Evolutionary conservation across 305 asterid genomes (phyloP).

Genomic region (Stenogyne calaminthoides): DNA sequence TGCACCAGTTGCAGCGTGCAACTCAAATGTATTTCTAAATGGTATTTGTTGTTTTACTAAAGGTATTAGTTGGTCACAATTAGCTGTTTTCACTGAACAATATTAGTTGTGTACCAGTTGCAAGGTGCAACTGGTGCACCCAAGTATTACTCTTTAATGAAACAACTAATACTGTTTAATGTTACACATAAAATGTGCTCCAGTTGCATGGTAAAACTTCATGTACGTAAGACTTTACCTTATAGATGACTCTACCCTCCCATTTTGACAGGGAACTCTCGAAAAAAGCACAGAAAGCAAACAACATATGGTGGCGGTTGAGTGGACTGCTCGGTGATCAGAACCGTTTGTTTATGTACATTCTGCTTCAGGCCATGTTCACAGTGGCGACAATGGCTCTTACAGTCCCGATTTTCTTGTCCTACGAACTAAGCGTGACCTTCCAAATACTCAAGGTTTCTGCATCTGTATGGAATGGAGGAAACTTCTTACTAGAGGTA

Average conservation of each 20-base stretch:
- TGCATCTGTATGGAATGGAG: conserved; percentile 94
- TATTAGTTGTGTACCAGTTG: too few relatives aligned
- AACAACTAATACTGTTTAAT: too few relatives aligned
- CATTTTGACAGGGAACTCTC: conserved; percentile 72
- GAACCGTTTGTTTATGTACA: conserved; percentile 91
- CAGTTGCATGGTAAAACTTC: too few relatives aligned
- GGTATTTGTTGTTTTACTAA: too few relatives aligned
- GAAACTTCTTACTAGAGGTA: conserved; percentile 86
- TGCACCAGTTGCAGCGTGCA: too few relatives aligned
- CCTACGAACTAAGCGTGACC: conserved; percentile 63
- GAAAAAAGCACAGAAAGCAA: conserved; percentile 92
- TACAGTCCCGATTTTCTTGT: conserved; percentile 87
- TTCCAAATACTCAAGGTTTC: conserved; percentile 89
- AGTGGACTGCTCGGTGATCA: conserved; percentile 96
- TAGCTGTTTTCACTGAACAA: too few relatives aligned
- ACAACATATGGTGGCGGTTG: conserved; percentile 93
- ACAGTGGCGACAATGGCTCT: conserved; percentile 88
- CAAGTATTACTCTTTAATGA: too few relatives aligned
- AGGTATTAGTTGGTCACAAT: too few relatives aligned
- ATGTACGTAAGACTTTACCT: too few relatives aligned
- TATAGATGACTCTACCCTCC: conserved; percentile 5
- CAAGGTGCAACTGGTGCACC: too few relatives aligned
- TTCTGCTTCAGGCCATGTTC: conserved; percentile 80
- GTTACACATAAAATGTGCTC: too few relatives aligned
- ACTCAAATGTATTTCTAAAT: too few relatives aligned